Evolutionary conservation across 2,329 filamentous ascomycete species (phyloP).

Genomic region (Neonectria sp.): DNA sequence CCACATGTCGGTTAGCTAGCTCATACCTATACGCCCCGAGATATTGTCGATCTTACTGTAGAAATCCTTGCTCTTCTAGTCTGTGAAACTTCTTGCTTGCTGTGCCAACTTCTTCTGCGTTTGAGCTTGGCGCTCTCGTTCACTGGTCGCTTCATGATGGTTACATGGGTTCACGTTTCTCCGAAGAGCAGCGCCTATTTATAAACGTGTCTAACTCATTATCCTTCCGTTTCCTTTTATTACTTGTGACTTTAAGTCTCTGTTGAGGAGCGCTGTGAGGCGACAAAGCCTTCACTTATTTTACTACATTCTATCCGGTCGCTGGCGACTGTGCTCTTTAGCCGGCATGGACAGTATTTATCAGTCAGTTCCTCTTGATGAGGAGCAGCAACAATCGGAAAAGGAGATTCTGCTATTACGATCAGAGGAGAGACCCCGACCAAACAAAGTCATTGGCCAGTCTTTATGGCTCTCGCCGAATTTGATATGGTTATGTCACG

Average conservation of each 20-base stretch:
- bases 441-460: neutral
- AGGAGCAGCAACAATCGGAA: constrained; percentile 33
- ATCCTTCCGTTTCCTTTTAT: neutral
- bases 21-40: neutral
- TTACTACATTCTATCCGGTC: neutral
- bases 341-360: constrained; percentile 13
- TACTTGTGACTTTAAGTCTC: neutral
- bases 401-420: constrained; percentile 31
- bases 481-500: constrained; percentile 35
- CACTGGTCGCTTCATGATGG: constrained; percentile 8
- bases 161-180: neutral
- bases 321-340: neutral
- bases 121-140: constrained; percentile 11
- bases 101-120: neutral
- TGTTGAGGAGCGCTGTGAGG: neutral
- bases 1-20: constrained; percentile 2
- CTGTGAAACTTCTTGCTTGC: neutral
- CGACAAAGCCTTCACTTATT: neutral
- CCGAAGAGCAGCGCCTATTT: neutral
- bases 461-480: constrained; percentile 2
- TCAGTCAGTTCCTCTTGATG: constrained; percentile 25
- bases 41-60: neutral
- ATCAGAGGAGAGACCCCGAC: constrained; percentile 1
- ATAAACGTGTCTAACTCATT: neutral
- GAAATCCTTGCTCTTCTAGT: neutral